Evolutionary conservation across 1,284 basidiomycete species (phyloP).

Genomic region (Thecaphora thlaspeos): DNA sequence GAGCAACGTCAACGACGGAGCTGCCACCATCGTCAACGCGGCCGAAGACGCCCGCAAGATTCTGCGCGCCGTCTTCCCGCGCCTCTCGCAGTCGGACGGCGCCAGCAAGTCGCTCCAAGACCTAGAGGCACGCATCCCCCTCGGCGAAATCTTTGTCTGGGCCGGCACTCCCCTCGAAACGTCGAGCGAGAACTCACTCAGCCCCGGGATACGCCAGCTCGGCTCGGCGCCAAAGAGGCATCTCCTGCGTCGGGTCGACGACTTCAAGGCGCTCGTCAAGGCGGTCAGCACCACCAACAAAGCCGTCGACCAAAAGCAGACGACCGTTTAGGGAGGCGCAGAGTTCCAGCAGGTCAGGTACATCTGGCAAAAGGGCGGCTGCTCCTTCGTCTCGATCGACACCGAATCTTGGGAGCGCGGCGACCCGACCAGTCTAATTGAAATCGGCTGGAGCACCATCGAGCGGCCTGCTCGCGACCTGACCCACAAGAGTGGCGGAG

Average conservation of each 20-base stretch:
- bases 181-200: no score
- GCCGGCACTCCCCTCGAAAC: no score
- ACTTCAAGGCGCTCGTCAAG: background rate
- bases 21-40: background rate
- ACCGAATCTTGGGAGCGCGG: conserved; percentile 1
- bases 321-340: background rate
- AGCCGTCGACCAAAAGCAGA: background rate
- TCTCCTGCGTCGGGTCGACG: background rate
- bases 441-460: conserved; percentile 2
- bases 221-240: background rate
- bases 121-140: background rate
- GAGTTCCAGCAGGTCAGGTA: background rate
- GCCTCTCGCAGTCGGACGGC: background rate
- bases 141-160: background rate
- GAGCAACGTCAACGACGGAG: background rate
- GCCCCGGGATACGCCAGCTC: no score
- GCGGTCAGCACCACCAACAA: background rate
- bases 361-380: background rate
- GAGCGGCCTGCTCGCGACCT: background rate
- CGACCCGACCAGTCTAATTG: background rate
- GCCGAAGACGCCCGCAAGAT: background rate
- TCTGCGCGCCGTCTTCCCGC: background rate
- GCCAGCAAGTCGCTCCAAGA: background rate
- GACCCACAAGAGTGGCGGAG: no score
- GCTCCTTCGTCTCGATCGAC: conserved; percentile 3